phyloP scores from a whole-genome alignment of 2,329 filamentous ascomycete genomes.

The Ceratocystis harringtonii region DNA sequence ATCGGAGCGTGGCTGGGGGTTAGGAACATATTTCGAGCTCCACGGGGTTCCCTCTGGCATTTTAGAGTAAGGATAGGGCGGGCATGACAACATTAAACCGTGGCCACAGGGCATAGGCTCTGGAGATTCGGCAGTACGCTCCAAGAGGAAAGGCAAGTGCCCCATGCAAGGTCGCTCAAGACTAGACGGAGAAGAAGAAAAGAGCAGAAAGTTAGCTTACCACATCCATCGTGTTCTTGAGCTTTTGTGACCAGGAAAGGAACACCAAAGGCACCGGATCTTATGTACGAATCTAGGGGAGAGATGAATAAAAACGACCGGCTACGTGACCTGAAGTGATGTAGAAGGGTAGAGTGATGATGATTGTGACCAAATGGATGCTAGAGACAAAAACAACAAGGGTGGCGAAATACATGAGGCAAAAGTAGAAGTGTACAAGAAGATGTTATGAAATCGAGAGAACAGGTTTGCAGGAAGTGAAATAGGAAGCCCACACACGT shows the following conservation, averaged over 20 bases:
- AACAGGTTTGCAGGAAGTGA: not conserved
- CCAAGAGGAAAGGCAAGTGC: slow-evolving; percentile 67
- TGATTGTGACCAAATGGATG: not conserved
- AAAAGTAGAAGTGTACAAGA: not conserved
- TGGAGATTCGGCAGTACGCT: slow-evolving; percentile 23
- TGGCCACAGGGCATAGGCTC: slow-evolving; percentile 58
- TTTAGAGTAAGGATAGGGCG: slow-evolving; percentile 48
- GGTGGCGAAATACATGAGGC: not conserved
- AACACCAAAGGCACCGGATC: not conserved
- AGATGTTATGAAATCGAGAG: not conserved
- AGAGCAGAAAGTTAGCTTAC: slow-evolving; percentile 9
- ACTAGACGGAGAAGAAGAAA: slow-evolving; percentile 34
- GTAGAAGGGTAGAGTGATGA: not conserved
- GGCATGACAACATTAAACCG: slow-evolving; percentile 83
- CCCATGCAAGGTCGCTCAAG: slow-evolving; percentile 90
- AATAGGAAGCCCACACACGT: not conserved
- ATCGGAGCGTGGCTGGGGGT: slow-evolving; percentile 19
- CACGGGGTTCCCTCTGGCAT: slow-evolving; percentile 38
- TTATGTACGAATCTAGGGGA: not conserved
- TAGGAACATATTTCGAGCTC: slow-evolving; percentile 30
- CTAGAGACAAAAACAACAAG: not conserved
- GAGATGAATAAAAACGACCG: no score
- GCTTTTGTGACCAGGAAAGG: not conserved
- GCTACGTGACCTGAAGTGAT: not conserved
- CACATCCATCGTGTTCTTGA: slow-evolving; percentile 4